A percentile compares a stretch with the other conserved stretches of the same genome.
Conservation (phyloP, 441 rosid species). For the Viola pubescens region DNA sequence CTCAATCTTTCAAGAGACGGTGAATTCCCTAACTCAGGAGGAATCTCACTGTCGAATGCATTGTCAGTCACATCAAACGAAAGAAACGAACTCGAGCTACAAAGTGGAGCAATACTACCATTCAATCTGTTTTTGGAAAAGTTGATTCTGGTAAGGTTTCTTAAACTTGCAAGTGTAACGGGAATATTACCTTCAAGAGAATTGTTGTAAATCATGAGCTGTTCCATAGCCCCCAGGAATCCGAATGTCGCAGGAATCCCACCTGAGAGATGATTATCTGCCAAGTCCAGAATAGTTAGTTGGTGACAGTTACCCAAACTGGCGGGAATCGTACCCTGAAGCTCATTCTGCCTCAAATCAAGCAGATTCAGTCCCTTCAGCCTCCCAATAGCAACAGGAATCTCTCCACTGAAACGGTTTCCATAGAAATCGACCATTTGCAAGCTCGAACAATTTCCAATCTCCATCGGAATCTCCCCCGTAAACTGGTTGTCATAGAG, state of each 20-base stretch:
- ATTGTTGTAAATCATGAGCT: slow-evolving; percentile 85
- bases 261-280: slow-evolving; percentile 65
- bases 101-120: slow-evolving; percentile 55
- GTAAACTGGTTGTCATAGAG: slow-evolving; percentile 61
- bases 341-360: slow-evolving; percentile 71
- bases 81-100: slow-evolving; percentile 53
- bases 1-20: slow-evolving; percentile 64
- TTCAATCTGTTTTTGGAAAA: slow-evolving; percentile 53
- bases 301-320: slow-evolving; percentile 59
- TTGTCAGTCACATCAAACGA: slow-evolving; percentile 78
- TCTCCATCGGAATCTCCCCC: slow-evolving; percentile 66
- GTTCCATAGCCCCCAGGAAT: slow-evolving; percentile 38
- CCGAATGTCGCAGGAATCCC: slow-evolving; percentile 50
- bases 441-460: slow-evolving; percentile 70
- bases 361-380: slow-evolving; percentile 48
- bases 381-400: slow-evolving; percentile 51
- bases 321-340: slow-evolving; percentile 57
- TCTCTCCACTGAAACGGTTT: slow-evolving; percentile 55
- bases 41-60: slow-evolving; percentile 52
- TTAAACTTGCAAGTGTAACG: slow-evolving; percentile 37
- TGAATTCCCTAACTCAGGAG: slow-evolving; percentile 60
- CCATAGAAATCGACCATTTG: slow-evolving; percentile 70
- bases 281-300: slow-evolving; percentile 64
- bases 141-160: slow-evolving; percentile 70
- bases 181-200: slow-evolving; percentile 70